phyloP scores from a whole-genome alignment of 441 rosid genomes.

The Kokia cookei region DNA sequence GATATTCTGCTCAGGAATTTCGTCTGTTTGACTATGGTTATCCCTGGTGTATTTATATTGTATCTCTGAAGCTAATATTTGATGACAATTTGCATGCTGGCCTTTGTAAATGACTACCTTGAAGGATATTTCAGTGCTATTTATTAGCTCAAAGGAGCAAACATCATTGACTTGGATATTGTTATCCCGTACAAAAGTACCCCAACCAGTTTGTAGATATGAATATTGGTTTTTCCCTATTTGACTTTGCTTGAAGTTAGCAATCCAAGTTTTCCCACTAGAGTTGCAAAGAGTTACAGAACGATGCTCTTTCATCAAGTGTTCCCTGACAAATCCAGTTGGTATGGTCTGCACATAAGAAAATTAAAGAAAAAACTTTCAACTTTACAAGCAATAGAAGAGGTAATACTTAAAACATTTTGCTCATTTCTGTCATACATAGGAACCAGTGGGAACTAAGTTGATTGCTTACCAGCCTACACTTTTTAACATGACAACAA shows the following conservation, averaged over 20 bases:
- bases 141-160: slow-evolving; percentile 8
- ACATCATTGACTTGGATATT: slow-evolving; percentile 4
- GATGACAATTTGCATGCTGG: not conserved
- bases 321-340: not conserved
- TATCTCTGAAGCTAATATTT: not conserved
- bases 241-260: not conserved
- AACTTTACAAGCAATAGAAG: not conserved
- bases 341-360: not conserved
- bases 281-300: not conserved
- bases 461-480: slow-evolving; percentile 15
- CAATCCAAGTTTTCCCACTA: slow-evolving; percentile 3
- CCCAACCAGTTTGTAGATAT: not conserved
- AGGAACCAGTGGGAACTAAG: not conserved
- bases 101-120: not conserved
- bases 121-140: not conserved
- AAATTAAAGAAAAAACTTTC: not conserved
- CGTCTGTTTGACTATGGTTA: not conserved
- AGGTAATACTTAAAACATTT: not conserved
- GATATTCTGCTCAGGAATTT: not conserved
- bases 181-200: not conserved
- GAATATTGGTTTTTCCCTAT: not conserved
- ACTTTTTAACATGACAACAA: not conserved
- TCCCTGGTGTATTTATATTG: not conserved
- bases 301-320: not conserved
- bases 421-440: not conserved